Evolutionary conservation across 2,329 filamentous ascomycete species (phyloP).

Genomic region (Monosporascus sp.): DNA sequence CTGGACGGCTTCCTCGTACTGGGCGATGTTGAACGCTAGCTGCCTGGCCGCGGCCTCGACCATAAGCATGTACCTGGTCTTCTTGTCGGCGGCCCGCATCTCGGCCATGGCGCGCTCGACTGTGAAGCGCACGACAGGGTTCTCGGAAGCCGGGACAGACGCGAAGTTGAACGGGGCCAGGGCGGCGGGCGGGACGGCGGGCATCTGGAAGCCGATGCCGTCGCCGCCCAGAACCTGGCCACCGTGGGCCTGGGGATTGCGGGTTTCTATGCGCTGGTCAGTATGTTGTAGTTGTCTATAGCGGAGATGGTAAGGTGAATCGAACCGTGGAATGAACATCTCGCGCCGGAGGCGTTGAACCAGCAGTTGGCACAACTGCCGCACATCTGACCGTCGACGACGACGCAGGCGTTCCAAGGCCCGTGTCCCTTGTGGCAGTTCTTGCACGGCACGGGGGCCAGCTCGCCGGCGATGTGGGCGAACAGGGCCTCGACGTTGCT

Average conservation of each 20-base stretch:
- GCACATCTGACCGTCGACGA: constrained; percentile 56
- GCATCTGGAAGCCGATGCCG: constrained; percentile 22
- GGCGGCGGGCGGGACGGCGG: constrained; percentile 22
- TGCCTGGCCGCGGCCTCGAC: constrained; percentile 51
- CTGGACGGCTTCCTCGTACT: constrained; percentile 40
- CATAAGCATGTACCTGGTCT: constrained; percentile 42
- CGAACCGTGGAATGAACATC: constrained; percentile 57
- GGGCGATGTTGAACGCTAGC: constrained; percentile 46
- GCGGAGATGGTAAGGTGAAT: not conserved
- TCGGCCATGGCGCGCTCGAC: constrained; percentile 42
- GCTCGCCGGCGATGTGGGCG: constrained; percentile 49
- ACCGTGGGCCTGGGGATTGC: constrained; percentile 34
- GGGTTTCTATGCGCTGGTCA: constrained; percentile 33
- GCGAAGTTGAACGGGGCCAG: constrained; percentile 27
- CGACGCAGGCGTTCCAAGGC: constrained; percentile 53
- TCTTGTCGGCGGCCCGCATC: constrained; percentile 37
- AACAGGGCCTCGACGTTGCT: constrained; percentile 58
- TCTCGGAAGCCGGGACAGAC: constrained; percentile 26
- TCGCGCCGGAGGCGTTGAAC: constrained; percentile 56
- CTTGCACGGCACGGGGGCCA: constrained; percentile 46
- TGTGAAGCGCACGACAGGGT: constrained; percentile 36
- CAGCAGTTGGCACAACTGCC: constrained; percentile 59
- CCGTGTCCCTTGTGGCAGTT: constrained; percentile 57
- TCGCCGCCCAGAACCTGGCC: constrained; percentile 25
- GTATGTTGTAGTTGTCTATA: not conserved